phyloP scores from a whole-genome alignment of 164 flowering plant species.

The Stephania cephalantha region DNA sequence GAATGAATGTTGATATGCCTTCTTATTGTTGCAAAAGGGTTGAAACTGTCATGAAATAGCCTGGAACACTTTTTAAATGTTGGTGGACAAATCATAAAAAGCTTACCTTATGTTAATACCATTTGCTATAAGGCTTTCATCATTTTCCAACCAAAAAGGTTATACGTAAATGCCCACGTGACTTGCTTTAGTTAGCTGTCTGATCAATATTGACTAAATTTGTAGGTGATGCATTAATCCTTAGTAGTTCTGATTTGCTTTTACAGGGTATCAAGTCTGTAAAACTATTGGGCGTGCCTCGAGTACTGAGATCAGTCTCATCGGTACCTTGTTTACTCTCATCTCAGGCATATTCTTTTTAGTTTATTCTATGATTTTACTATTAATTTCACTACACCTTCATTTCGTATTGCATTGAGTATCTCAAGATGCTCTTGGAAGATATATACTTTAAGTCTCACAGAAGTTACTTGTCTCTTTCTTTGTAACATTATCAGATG shows the following conservation, averaged over 20 bases:
- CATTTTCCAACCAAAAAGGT: background rate
- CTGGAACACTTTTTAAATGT: background rate
- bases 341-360: background rate
- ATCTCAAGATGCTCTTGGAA: background rate
- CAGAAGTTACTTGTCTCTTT: conserved; percentile 1
- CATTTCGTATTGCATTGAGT: background rate
- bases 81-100: too few relatives aligned
- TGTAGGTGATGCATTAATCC: background rate
- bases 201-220: background rate
- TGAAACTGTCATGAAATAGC: background rate
- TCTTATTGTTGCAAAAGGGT: background rate
- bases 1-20: background rate
- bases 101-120: background rate
- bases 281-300: conserved; percentile 50
- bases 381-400: background rate
- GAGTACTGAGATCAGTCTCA: conserved; percentile 33
- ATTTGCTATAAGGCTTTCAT: background rate
- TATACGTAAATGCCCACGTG: background rate
- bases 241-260: conserved; percentile 1
- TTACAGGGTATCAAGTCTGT: conserved; percentile 78
- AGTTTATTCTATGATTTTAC: background rate
- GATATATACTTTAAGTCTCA: background rate
- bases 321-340: conserved; percentile 34
- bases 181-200: background rate
- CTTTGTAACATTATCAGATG: conserved; percentile 32